A percentile compares a stretch with the other conserved stretches of the same genome.
Evolutionary conservation across 192 early-diverging fungal genomes (phyloP).

Genomic region (Endogone sp.): DNA sequence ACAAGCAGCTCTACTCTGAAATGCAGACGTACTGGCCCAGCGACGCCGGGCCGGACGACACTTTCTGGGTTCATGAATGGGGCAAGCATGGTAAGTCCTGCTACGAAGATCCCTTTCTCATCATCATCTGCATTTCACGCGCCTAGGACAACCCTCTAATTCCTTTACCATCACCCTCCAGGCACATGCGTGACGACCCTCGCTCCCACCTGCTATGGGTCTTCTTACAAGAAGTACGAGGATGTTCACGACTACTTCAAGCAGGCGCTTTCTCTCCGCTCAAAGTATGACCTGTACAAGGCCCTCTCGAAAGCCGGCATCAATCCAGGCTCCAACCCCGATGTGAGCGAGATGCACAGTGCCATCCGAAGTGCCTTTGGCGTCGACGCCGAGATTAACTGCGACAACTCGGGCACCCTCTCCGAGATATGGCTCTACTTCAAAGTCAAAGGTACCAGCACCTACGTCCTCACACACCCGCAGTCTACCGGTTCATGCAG

Average conservation of each 20-base stretch:
- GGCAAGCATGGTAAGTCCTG: slow-evolving; percentile 62
- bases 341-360: slow-evolving; percentile 28
- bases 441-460: slow-evolving; percentile 28
- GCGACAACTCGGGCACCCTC: slow-evolving; percentile 22
- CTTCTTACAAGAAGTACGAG: slow-evolving; percentile 35
- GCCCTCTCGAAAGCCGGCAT: slow-evolving; percentile 46
- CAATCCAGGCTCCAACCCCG: slow-evolving; percentile 40
- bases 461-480: slow-evolving; percentile 32
- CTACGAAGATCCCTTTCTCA: neutral
- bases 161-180: too few relatives aligned
- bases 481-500: slow-evolving; percentile 14
- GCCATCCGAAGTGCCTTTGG: slow-evolving; percentile 39
- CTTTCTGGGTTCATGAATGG: slow-evolving; percentile 81
- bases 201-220: slow-evolving; percentile 52
- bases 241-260: slow-evolving; percentile 61
- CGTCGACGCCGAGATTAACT: slow-evolving; percentile 39
- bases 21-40: slow-evolving; percentile 68
- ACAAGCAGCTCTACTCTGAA: slow-evolving; percentile 26
- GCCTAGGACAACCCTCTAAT: neutral
- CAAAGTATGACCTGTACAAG: slow-evolving; percentile 49
- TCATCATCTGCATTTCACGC: neutral
- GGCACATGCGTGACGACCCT: slow-evolving; percentile 66
- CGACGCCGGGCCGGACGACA: slow-evolving; percentile 64
- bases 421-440: slow-evolving; percentile 42
- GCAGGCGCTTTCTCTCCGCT: slow-evolving; percentile 45